Conservation (phyloP, 2,329 filamentous ascomycete species). For the Colletotrichum sp. region DNA sequence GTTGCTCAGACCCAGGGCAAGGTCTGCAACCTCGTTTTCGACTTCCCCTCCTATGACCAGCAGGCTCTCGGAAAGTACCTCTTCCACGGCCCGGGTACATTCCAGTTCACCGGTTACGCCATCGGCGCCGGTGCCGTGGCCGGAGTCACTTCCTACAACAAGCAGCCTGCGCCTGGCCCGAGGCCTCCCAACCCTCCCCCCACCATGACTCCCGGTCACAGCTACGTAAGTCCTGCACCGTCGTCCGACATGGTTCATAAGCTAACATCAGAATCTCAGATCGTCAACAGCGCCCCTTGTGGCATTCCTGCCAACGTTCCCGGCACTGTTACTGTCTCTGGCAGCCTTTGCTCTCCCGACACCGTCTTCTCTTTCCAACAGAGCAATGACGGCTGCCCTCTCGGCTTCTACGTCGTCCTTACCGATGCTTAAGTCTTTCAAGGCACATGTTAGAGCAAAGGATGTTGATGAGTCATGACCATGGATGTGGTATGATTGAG, state of each 20-base stretch:
- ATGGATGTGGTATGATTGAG: background rate
- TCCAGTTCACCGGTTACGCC: slow-evolving; percentile 14
- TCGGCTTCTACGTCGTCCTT: slow-evolving; percentile 14
- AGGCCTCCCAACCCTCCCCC: slow-evolving; percentile 13
- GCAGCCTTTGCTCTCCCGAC: slow-evolving; percentile 9
- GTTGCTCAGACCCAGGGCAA: slow-evolving; percentile 14
- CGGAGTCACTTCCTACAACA: slow-evolving; percentile 10
- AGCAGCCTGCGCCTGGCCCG: slow-evolving; percentile 10
- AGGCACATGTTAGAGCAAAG: fast-evolving
- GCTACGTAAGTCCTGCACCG: background rate
- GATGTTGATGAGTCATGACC: background rate
- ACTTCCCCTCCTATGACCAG: background rate
- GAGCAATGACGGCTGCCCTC: background rate
- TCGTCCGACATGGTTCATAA: background rate
- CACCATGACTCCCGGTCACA: slow-evolving; percentile 9
- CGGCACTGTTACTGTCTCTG: slow-evolving; percentile 11
- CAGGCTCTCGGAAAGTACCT: background rate
- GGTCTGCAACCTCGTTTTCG: slow-evolving; percentile 17
- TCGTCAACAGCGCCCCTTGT: slow-evolving; percentile 15
- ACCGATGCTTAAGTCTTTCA: background rate
- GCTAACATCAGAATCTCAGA: background rate
- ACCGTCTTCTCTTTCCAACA: slow-evolving; percentile 9
- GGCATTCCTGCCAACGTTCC: background rate
- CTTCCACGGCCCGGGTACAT: slow-evolving; percentile 8
- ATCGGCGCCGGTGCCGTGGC: slow-evolving; percentile 14